A percentile compares a stretch with the other conserved stretches of the same genome.
Evolutionary conservation across 495 filamentous ascomycete species (phyloP).

Genomic region (Acidiella bohemica): DNA sequence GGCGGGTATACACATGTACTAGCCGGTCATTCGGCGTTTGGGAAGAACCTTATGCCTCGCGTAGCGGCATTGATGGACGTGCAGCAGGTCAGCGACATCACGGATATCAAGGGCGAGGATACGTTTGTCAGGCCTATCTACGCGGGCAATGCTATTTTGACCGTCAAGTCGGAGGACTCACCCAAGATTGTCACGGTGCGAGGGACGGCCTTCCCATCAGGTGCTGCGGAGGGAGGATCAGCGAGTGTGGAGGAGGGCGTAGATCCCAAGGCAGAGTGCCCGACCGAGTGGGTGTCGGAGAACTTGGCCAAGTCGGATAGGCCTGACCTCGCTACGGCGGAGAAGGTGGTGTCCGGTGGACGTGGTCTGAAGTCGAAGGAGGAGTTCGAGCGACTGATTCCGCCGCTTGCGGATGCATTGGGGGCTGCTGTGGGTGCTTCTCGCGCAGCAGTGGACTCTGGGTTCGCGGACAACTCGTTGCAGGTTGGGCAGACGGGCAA

Average conservation of each 20-base stretch:
- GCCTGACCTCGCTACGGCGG: constrained; percentile 83
- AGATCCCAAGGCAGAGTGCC: constrained; percentile 55
- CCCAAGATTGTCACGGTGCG: constrained; percentile 87
- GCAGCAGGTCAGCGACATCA: constrained; percentile 89
- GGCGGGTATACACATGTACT: constrained; percentile 84
- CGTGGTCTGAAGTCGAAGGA: constrained; percentile 93
- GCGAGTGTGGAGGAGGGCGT: constrained; percentile 51
- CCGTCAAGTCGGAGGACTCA: constrained; percentile 77
- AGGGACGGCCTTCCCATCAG: constrained; percentile 71
- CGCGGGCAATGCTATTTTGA: constrained; percentile 91
- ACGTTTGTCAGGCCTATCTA: constrained; percentile 97
- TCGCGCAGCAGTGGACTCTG: constrained; percentile 88
- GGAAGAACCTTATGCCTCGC: constrained; percentile 89
- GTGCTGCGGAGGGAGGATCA: constrained; percentile 39
- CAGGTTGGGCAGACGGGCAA: constrained; percentile 98
- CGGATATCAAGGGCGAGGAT: constrained; percentile 70
- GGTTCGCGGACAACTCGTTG: constrained; percentile 97
- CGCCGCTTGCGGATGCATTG: constrained; percentile 78
- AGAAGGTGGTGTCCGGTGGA: constrained; percentile 83
- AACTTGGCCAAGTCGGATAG: constrained; percentile 84
- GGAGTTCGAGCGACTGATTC: constrained; percentile 85
- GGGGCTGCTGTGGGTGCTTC: constrained; percentile 91
- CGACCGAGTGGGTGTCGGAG: constrained; percentile 85
- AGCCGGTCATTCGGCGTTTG: constrained; percentile 85
- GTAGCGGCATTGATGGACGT: constrained; percentile 87